Evolutionary conservation across 805 yeast genomes (phyloP).

Genomic region (Candida tammaniensis): DNA sequence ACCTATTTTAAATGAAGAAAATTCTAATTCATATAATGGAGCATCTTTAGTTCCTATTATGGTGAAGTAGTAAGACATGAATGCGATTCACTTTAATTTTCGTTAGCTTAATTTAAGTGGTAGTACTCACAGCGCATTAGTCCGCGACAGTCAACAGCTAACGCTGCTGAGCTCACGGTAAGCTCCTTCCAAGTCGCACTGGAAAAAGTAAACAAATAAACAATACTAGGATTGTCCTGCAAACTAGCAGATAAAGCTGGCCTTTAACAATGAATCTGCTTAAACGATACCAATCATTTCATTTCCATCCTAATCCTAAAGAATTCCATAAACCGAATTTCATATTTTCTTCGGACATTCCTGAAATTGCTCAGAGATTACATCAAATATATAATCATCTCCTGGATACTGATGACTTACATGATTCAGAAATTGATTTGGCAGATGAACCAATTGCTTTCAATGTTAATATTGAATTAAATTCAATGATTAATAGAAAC

Average conservation of each 20-base stretch:
- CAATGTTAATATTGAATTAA: constrained; percentile 32
- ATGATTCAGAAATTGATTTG: too few species aligned
- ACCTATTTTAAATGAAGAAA: constrained; percentile 58
- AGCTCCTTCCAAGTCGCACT: too few species aligned
- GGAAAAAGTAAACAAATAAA: constrained; percentile 6
- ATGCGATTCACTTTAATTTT: too few species aligned
- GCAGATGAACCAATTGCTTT: constrained; percentile 15
- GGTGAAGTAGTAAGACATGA: constrained; percentile 76
- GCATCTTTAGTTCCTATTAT: constrained; percentile 83
- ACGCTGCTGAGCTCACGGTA: too few species aligned
- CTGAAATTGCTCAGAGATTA: constrained; percentile 17
- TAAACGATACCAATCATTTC: constrained; percentile 14
- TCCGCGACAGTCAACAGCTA: too few species aligned
- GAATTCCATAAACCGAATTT: constrained; percentile 38
- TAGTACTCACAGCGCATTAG: too few species aligned
- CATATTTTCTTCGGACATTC: constrained; percentile 36
- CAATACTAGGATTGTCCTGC: background rate
- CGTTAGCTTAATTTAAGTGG: too few species aligned
- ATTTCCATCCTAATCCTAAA: constrained; percentile 11
- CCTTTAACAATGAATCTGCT: constrained; percentile 15
- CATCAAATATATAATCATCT: too few species aligned
- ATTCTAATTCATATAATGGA: constrained; percentile 85
- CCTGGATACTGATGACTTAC: too few species aligned
- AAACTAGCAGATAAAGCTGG: background rate
- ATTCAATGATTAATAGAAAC: constrained; percentile 31